Conservation (phyloP, 208 protist species). For the Angomonas ambiguus region DNA sequence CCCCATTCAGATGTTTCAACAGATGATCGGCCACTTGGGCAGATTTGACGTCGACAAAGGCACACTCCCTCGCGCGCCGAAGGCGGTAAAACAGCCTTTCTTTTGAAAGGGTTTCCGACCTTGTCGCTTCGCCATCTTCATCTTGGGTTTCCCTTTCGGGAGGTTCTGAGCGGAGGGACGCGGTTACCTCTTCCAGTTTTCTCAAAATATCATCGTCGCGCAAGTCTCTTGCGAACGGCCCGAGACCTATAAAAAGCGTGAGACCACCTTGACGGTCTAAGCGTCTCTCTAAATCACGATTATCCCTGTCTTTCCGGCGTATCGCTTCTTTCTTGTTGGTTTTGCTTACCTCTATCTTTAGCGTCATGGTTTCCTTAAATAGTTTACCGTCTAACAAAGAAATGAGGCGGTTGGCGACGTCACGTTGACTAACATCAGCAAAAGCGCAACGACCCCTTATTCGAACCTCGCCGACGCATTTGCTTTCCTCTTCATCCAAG, state of each 20-base stretch:
- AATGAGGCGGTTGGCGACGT: not conserved
- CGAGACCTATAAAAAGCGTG: not conserved
- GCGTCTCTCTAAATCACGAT: not conserved
- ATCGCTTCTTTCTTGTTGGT: not conserved
- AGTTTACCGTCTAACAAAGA: not conserved
- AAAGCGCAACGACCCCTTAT: not conserved
- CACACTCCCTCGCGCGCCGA: not conserved
- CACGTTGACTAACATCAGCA: not conserved
- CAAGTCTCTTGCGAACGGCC: not conserved
- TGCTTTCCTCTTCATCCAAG: not conserved
- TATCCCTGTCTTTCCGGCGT: not conserved
- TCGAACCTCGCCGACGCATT: not conserved
- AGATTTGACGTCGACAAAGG: not conserved
- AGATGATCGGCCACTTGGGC: not conserved
- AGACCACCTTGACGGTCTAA: not conserved
- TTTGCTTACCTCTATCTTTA: not conserved
- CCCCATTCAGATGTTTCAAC: not conserved
- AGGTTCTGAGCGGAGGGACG: not conserved
- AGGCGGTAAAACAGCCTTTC: too few relatives aligned
- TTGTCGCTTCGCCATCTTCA: too few relatives aligned
- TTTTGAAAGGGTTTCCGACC: not conserved
- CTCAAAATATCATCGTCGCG: not conserved
- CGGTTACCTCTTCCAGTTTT: not conserved
- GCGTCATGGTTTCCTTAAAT: not conserved
- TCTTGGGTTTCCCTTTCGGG: not conserved